These are phyloP conservation scores for Fusarium acutatum DNA, from an alignment of 2,329 filamentous ascomycete genomes.

Conservation along the genomic window DNA sequence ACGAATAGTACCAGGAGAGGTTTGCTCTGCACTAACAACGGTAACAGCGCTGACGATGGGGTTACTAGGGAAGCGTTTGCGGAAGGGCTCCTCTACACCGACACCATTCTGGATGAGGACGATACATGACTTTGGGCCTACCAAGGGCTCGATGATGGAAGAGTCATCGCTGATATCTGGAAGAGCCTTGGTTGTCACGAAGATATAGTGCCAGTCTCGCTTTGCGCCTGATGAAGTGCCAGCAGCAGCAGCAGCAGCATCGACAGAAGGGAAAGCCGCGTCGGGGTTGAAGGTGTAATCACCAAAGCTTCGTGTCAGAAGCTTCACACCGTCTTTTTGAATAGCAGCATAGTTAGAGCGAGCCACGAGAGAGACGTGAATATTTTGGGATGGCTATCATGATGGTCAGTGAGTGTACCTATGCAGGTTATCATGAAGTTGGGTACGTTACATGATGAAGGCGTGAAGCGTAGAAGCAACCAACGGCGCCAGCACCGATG, in stretches of 20 bases:
- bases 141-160: constrained; percentile 66
- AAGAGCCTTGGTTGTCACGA: constrained; percentile 76
- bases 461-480: constrained; percentile 76
- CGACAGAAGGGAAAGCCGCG: constrained; percentile 68
- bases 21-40: constrained; percentile 74
- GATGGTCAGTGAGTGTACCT: background rate
- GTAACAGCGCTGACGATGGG: constrained; percentile 75
- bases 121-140: constrained; percentile 63
- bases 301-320: constrained; percentile 73
- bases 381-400: constrained; percentile 56
- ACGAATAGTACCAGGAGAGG: constrained; percentile 66
- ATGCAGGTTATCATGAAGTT: background rate
- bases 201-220: constrained; percentile 64
- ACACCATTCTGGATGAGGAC: constrained; percentile 77
- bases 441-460: constrained; percentile 62
- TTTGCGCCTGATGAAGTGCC: constrained; percentile 26
- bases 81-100: constrained; percentile 74
- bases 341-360: constrained; percentile 77
- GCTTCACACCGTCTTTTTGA: constrained; percentile 65
- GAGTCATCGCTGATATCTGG: constrained; percentile 71
- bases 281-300: constrained; percentile 71
- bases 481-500: constrained; percentile 75
- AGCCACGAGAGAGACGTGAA: constrained; percentile 74
- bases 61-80: constrained; percentile 65
- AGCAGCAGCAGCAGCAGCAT: constrained; percentile 57